Base-by-base conservation (phyloP, 441 rosid genomes). In the Rhodomyrtus psidioides region DNA sequence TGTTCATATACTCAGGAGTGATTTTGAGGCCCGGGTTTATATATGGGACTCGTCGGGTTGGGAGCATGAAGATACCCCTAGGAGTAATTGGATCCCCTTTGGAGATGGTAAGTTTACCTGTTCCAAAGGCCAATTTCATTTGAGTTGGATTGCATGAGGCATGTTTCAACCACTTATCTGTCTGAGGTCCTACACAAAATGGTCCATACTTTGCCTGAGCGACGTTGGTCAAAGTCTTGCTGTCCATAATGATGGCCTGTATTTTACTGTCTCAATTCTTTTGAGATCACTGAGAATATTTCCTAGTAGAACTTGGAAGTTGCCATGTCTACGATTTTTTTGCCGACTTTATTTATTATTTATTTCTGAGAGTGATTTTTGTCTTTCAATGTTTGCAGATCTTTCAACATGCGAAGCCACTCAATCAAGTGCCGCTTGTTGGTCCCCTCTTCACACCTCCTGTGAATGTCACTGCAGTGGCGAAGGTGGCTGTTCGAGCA, bases 21-120 rank as follows among this genome's bases (percentile, higher is more conserved):
- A 94, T 97, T 86, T 88, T 96, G 91, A 94, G 98, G 90, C 99
- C 99, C 28, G 99, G 99, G 84, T 97, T 96, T 86, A 95, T 97
- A 28, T 89, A 95, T 53, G 99, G 99, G 83, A 95, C 98, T 84
- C 99, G 98, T 34, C 89, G 85, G 16, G 94, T 95, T 88, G 95
- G 97, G 84, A 92, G 90, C 85, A 23, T 94, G 91, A 95, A 93
- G 87, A 51, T 95, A 75, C 97, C 98, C 54, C 91, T 96, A 54
- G 94, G 98, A 44, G 88, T 94, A 7, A 88, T 96, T 81, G 99
- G 99, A 81, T 93, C 93, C 74, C 99, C 98, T 26, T 60, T 96
- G 90, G 97, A 95, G 90, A 93, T 92, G 97, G 99, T 95, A 93
- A 76, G 62, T 59, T 44, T 30, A 46, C 81, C 44, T 0, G 8